These are phyloP conservation scores for Castanea sativa DNA, from an alignment of 306 rosid genomes.

Conservation along the genomic window DNA sequence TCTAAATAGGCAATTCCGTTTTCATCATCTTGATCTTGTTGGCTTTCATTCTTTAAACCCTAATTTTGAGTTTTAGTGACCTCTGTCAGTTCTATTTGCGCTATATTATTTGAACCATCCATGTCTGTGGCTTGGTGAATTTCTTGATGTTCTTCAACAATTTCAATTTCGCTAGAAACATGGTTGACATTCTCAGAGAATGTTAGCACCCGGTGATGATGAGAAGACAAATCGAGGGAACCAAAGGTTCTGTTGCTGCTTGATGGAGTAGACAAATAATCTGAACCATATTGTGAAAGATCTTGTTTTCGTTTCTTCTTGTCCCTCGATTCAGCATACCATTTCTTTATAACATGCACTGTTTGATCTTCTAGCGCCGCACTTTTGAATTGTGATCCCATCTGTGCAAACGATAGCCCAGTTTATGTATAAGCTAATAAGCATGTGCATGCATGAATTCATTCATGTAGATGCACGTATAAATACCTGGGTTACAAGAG, in stretches of 20 bases:
- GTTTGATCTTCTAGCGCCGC: conserved; percentile 46
- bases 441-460: not conserved
- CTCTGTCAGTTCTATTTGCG: not conserved
- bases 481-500: conserved; percentile 62
- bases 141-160: conserved; percentile 17
- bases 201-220: conserved; percentile 5
- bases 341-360: conserved; percentile 34
- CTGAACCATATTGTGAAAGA: not conserved
- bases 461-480: not conserved
- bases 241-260: not conserved
- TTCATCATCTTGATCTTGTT: not conserved
- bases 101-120: not conserved
- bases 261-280: conserved; percentile 13
- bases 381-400: conserved; percentile 56
- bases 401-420: conserved; percentile 18
- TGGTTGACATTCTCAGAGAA: not conserved
- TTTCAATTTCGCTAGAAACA: conserved; percentile 4
- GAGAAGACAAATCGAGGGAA: conserved; percentile 7
- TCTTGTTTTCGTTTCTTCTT: conserved; percentile 31
- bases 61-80: not conserved
- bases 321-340: conserved; percentile 48
- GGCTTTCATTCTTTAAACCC: not conserved
- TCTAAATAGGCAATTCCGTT: not conserved
- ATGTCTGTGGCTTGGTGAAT: not conserved
- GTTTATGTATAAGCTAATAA: not conserved